phyloP scores from a whole-genome alignment of 805 yeast genomes.

The Yamadazyma olivae region DNA sequence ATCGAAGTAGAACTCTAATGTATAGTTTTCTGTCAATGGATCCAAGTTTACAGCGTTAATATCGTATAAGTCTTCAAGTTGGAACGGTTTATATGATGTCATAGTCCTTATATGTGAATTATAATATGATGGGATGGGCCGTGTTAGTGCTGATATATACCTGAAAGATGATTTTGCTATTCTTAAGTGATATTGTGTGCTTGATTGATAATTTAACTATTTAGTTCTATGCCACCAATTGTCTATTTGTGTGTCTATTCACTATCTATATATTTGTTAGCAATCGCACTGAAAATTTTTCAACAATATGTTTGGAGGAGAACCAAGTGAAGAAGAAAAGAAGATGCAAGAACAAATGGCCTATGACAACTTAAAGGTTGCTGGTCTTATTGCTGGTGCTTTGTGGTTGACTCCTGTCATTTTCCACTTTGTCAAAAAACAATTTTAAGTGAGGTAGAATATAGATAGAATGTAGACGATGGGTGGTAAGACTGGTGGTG shows the following conservation, averaged over 20 bases:
- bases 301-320: conserved; percentile 46
- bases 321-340: conserved; percentile 62
- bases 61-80: conserved; percentile 76
- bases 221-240: too few species aligned
- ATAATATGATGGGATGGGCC: too few species aligned
- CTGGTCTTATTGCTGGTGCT: conserved; percentile 62
- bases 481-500: too few species aligned
- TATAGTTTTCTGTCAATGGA: conserved; percentile 88
- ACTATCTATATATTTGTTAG: too few species aligned
- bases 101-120: too few species aligned
- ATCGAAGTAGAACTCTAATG: conserved; percentile 76
- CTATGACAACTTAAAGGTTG: conserved; percentile 53
- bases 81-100: conserved; percentile 89
- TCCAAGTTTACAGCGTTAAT: conserved; percentile 80
- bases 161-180: too few species aligned
- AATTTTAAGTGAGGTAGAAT: conserved; percentile 34
- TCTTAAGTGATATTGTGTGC: too few species aligned
- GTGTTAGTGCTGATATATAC: too few species aligned
- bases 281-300: conserved; percentile 10
- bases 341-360: conserved; percentile 63
- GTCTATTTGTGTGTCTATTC: too few species aligned
- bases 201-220: too few species aligned
- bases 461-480: too few species aligned
- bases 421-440: conserved; percentile 51
- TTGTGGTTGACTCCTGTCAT: conserved; percentile 59